Evolutionary conservation across 2,329 filamentous ascomycete species (phyloP), one percentile per base, ranked within the genome.

Genomic region (Tolypocladium pustulatum): DNA sequence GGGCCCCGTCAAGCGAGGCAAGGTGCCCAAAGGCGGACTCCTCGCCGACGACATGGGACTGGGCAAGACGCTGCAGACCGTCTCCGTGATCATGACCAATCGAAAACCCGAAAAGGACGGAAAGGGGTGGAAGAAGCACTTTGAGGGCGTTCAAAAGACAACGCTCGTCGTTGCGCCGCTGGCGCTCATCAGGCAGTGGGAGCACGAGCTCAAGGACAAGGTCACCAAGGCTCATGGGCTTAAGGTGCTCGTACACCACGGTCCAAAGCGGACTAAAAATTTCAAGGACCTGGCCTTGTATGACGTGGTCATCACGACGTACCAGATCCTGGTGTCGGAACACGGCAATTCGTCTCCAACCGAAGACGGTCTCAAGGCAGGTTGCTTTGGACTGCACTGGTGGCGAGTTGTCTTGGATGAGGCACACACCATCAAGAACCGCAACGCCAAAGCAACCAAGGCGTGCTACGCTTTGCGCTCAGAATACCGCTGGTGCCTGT

Each of bases 361-460:
- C 3, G 78, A 79, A 9, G 79, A 84, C 57, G 82, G 82, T 12
- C 72, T 85, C 43, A 88, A 92, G 67, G 83, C 86, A 56, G 93
- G 92, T 13, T 93, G 92, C 67, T 97, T 97, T 68, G 91, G 90
- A 13, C 78, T 97, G 7, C 86, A 93, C 67, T 99, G 94, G 94
- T 97, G 94, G 76, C 88, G 94, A 56, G 84, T 97, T 61, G 93
- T 99, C 63, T 81, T 99, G 2, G 94, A 99, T 63, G 94, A 99
- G 76, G 94, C 94, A 1, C 94, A 99, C 72, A 96, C 90, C 1
- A 97, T 99, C 81, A 99, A 99, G 76, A 99, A 99, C 69, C 87
- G 93, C 62, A 96, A 95, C 65, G 91, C 94, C 27, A 99, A 99
- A 74, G 87, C 90, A 46, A 96, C 93, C 1, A 91, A 96, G 71